Base-by-base conservation (phyloP, 2,329 filamentous ascomycete species). In the Colletotrichum kahawae region DNA sequence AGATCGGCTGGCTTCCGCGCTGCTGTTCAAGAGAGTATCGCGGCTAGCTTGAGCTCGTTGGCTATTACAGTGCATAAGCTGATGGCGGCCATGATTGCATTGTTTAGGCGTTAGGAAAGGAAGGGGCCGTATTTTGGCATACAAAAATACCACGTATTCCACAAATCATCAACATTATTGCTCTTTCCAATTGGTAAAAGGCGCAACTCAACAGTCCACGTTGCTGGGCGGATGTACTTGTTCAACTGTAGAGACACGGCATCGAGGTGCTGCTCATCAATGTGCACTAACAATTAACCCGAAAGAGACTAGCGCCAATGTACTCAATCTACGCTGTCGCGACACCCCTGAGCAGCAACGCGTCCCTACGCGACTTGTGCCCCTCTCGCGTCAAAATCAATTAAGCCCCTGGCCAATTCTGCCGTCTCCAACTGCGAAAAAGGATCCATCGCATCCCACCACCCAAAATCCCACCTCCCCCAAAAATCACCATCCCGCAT, bases 321-420 rank as follows among this genome's bases (percentile, higher is more conserved):
- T 82, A 85, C 79, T 84, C 83, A 85, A 84, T 85, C 83, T 83
- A 85, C 83, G 78, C 80, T 77, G 83, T 81, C 78, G 73, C 76
- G 78, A 48, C 38, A 48, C 38, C 38, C 38, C 38, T 48, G 38
- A n/a, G 74, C 57, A 72, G 72, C 27, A 59, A 82, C 82, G 82
- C 82, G 82, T 72, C 62, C 29, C 1, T 38, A 79, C 83, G 82
- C 83, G 83, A 75, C 74, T 68, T 18, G n/a, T 64, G 48, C 63
- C 69, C 73, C 73, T 72, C 34, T 76, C 79, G 79, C 79, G 79
- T 70, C 69, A 67, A 70, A 73, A 70, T 70, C 74, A 76, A 76
- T 74, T 70, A 76, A 74, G 62, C 65, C 74, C 71, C 74, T 74
- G 34, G 43, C 33, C 12, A 36, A 43, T 67, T 72, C 69, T 60